Evolutionary conservation across 495 filamentous ascomycete genomes (phyloP).

Genomic region (Umbilicaria muhlenbergii): DNA sequence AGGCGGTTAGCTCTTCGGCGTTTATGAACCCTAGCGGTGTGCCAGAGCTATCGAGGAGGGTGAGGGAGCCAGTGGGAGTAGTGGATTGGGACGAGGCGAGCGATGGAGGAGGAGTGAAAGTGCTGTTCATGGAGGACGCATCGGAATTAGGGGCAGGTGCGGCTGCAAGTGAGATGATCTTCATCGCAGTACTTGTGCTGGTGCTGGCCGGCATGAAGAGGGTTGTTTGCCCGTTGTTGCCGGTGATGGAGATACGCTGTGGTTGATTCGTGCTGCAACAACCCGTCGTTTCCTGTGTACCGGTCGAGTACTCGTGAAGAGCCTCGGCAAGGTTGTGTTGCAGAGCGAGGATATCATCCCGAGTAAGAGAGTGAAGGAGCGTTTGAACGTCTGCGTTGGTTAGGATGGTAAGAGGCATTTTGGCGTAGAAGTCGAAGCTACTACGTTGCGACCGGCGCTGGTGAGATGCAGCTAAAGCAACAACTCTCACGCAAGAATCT

Average conservation of each 20-base stretch:
- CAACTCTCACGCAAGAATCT: too few species aligned
- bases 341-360: constrained; percentile 50
- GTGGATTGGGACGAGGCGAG: constrained; percentile 31
- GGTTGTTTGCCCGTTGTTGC: constrained; percentile 59
- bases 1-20: constrained; percentile 77
- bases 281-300: constrained; percentile 35
- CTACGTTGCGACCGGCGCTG: too few species aligned
- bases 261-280: constrained; percentile 59
- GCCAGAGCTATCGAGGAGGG: constrained; percentile 52
- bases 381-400: constrained; percentile 50
- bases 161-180: constrained; percentile 37
- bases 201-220: constrained; percentile 81
- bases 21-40: constrained; percentile 64
- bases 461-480: too few species aligned
- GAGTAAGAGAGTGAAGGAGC: constrained; percentile 56
- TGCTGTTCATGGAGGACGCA: constrained; percentile 14
- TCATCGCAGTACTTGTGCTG: constrained; percentile 41
- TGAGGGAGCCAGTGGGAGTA: constrained; percentile 63
- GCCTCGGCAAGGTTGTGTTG: constrained; percentile 52
- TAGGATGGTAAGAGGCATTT: constrained; percentile 67
- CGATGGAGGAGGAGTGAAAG: constrained; percentile 17
- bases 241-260: constrained; percentile 52
- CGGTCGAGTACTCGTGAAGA: constrained; percentile 70
- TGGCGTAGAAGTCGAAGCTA: neutral
- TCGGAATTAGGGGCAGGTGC: constrained; percentile 11